Conservation (phyloP, 2,329 filamentous ascomycete species). For the Erysiphe pulchra region DNA sequence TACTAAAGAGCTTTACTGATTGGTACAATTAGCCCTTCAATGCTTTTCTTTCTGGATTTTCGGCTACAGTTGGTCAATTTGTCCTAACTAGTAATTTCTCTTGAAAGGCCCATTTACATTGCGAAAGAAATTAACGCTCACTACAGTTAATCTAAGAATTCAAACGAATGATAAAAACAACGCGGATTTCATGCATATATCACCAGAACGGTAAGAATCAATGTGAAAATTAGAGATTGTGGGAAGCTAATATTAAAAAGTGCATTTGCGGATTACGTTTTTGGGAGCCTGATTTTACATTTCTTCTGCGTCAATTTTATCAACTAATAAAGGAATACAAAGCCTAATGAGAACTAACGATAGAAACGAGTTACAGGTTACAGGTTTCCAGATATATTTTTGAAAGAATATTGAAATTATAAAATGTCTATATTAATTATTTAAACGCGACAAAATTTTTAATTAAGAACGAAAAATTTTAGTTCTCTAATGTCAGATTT, state of each 20-base stretch:
- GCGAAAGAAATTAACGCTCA: constrained; percentile 1
- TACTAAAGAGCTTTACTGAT: neutral
- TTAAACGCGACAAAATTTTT: no score
- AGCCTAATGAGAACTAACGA: no score
- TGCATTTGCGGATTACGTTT: constrained; percentile 88
- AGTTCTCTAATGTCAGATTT: no score
- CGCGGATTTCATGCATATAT: constrained; percentile 48
- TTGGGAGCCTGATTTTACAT: constrained; percentile 84
- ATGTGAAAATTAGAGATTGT: neutral
- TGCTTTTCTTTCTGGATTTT: constrained; percentile 88
- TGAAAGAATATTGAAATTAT: no score
- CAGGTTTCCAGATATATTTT: no score
- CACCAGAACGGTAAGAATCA: constrained; percentile 44
- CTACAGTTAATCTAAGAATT: constrained; percentile 48
- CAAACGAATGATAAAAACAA: constrained; percentile 74
- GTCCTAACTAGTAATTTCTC: constrained; percentile 57
- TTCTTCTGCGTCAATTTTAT: constrained; percentile 99
- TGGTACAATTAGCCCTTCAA: constrained; percentile 57
- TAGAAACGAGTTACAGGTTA: no score
- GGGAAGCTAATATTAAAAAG: constrained; percentile 19
- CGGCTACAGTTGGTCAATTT: constrained; percentile 86
- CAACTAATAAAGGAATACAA: constrained; percentile 32
- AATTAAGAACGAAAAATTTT: no score
- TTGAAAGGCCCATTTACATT: no score
- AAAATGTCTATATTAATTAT: no score